Conservation (phyloP, 768 basidiomycete species). For the Chalciporus piperatus region DNA sequence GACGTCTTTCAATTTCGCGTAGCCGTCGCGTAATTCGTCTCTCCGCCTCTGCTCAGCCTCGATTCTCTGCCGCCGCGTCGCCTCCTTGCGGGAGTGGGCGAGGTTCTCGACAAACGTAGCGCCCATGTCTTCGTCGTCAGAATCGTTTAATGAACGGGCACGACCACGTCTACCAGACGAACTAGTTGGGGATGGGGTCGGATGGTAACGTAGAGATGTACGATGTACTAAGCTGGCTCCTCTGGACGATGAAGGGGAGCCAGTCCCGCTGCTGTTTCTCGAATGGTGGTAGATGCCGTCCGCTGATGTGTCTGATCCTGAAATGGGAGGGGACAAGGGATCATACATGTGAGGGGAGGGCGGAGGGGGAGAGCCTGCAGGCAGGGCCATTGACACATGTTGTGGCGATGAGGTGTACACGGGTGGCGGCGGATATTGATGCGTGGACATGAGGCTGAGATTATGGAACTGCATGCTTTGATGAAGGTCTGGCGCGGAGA, state of each 20-base stretch:
- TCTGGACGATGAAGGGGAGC: constrained; percentile 76
- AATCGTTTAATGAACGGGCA: constrained; percentile 68
- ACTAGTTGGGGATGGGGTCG: constrained; percentile 75
- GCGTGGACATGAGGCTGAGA: constrained; percentile 64
- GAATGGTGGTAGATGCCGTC: constrained; percentile 79
- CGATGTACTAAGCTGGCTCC: constrained; percentile 76
- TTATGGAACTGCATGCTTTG: constrained; percentile 59
- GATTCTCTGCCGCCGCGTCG: constrained; percentile 78
- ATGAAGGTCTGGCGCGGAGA: constrained; percentile 65
- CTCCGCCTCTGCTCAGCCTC: constrained; percentile 88
- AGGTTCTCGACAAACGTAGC: constrained; percentile 65
- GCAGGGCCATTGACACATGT: constrained; percentile 65
- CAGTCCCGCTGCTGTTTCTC: constrained; percentile 67
- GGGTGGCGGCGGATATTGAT: constrained; percentile 58
- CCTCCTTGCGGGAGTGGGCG: constrained; percentile 78
- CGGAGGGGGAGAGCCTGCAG: constrained; percentile 68
- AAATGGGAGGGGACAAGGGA: constrained; percentile 80
- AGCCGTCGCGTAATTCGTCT: constrained; percentile 88
- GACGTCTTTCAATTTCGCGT: constrained; percentile 83
- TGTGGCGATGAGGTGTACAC: constrained; percentile 62
- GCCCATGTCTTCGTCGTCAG: constrained; percentile 76
- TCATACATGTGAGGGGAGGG: constrained; percentile 80
- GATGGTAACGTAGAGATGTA: constrained; percentile 67
- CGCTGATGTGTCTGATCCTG: constrained; percentile 86
- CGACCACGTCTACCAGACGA: constrained; percentile 66